phyloP scores from a whole-genome alignment of 306 rosid species.

The Lagenaria siceraria region DNA sequence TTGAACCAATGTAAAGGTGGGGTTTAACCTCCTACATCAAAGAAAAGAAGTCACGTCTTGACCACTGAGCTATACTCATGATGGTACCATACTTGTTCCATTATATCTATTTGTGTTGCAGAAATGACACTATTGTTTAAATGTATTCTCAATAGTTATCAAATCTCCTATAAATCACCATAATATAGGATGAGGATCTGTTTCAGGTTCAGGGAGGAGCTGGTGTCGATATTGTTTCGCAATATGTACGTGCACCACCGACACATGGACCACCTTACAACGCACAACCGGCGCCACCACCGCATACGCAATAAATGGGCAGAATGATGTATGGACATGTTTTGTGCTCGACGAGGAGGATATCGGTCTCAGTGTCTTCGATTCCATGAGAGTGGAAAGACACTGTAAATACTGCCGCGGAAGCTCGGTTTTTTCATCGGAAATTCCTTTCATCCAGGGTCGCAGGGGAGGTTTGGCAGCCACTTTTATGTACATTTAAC shows the following conservation, averaged over 20 bases:
- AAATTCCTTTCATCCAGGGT: background rate
- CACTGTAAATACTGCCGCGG: background rate
- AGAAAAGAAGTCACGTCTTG: background rate
- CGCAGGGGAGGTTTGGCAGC: background rate
- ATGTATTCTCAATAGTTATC: background rate
- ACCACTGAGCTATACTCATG: background rate
- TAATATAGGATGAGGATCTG: background rate
- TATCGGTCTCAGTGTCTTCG: background rate
- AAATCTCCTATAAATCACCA: background rate
- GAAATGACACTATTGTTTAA: background rate
- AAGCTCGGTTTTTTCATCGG: background rate
- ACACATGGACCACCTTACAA: slow-evolving; percentile 16
- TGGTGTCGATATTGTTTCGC: slow-evolving; percentile 32
- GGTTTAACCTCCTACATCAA: background rate
- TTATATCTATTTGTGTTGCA: background rate
- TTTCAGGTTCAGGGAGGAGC: slow-evolving; percentile 1
- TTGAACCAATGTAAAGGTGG: background rate
- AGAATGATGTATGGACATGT: background rate
- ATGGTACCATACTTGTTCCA: background rate
- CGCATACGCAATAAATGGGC: slow-evolving; percentile 18
- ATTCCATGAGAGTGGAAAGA: background rate
- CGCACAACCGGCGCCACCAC: slow-evolving; percentile 22
- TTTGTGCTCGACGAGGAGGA: background rate
- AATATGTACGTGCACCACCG: slow-evolving; percentile 20
- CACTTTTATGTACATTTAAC: background rate